Base-by-base conservation (phyloP, 306 rosid genomes). In the Sicyos baderoa region DNA sequence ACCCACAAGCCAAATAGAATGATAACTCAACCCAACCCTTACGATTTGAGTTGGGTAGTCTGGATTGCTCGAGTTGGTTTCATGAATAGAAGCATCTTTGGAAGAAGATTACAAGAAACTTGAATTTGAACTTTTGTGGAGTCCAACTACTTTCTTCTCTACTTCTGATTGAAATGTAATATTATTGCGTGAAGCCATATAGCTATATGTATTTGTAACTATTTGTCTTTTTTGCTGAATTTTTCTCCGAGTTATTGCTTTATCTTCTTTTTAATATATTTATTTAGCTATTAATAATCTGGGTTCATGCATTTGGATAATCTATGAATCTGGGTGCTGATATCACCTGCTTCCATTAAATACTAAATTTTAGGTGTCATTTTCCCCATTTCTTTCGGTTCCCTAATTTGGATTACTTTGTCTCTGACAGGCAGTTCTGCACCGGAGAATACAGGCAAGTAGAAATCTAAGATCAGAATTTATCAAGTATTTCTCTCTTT, bases 401-500 rank as follows among this genome's bases (percentile, higher is more conserved):
- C 16, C 66, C 75, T 52, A 73, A 27, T 70, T 27, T 60, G 19
- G 22, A 37, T 18, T 53, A 55, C 56, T 70, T 80, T 40, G 66
- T 50, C 57, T 76, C 44, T 80, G 66, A 71, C 88, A 87, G 98
- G 86, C 98, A 93, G 76, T 81, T 93, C 80, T 93, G 98, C 89
- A 93, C 98, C 17, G 98, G 98, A 37, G 98, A 93, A 82, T 84
- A 84, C 87, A 87, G 96, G 96, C 81, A 82, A 16, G 70, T 74
- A 63, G 74, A 52, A 18, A 22, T 21, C 18, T 40, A 54, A n/a
- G 9, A 53, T 4, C 35, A 4, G 13, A 54, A 27, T 29, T 61
- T 35, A 9, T 18, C 29, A 40, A 63, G 50, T 63, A 17, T 42
- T 35, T 42, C 32, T 62, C 51, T 19, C 11, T 17, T 40, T 19